phyloP scores from a whole-genome alignment of 345 rosid species.

The Salix udensis region DNA sequence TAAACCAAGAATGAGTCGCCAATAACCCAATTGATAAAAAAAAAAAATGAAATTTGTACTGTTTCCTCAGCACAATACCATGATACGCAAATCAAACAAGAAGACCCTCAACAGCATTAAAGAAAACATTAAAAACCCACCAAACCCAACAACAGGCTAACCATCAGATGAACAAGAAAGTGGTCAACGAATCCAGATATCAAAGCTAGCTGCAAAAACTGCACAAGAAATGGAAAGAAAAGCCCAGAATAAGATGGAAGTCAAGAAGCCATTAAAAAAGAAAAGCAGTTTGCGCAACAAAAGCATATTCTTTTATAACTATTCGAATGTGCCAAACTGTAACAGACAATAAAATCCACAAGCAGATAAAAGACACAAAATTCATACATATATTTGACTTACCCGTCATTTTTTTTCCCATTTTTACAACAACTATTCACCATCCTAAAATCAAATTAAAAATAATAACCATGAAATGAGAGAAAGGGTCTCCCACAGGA shows the following conservation, averaged over 20 bases:
- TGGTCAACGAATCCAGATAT: neutral
- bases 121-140: neutral
- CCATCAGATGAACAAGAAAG: no score
- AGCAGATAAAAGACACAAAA: neutral
- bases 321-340: constrained; percentile 17
- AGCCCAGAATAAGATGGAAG: neutral
- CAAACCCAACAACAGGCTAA: neutral
- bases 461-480: neutral
- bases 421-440: no score
- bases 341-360: neutral
- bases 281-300: constrained; percentile 17
- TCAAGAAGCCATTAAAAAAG: constrained; percentile 7
- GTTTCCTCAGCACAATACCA: neutral
- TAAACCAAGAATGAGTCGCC: constrained; percentile 12
- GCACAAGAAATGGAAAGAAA: constrained; percentile 1
- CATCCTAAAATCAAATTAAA: no score
- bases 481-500: neutral
- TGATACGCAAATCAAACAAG: constrained; percentile 8
- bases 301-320: constrained; percentile 30
- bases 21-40: constrained; percentile 9
- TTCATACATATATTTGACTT: no score
- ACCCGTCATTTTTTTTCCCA: no score
- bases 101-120: neutral
- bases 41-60: neutral
- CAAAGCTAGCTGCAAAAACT: constrained; percentile 4